Evolutionary conservation across 139 green algal genomes (phyloP).

Genomic region (Tetraselmis striata): DNA sequence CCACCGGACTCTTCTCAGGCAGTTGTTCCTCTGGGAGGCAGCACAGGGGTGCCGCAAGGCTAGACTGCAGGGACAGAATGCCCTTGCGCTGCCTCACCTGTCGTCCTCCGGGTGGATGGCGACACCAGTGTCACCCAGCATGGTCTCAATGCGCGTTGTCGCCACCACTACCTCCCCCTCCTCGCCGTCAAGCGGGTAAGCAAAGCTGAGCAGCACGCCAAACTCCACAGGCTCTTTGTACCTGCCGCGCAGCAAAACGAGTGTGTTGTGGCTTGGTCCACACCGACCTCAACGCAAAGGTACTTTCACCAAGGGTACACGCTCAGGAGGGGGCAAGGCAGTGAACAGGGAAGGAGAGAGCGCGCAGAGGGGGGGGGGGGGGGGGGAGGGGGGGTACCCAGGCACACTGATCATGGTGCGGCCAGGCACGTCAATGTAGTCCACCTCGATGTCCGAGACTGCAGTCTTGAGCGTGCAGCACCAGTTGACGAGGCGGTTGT

Average conservation of each 20-base stretch:
- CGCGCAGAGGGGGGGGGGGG: too few species aligned
- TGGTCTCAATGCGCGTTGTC: slow-evolving; percentile 90
- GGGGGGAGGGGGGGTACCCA: not conserved
- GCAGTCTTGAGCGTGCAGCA: slow-evolving; percentile 84
- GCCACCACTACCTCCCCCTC: slow-evolving; percentile 76
- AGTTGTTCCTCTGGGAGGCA: too few species aligned
- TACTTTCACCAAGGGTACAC: too few species aligned
- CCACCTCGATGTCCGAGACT: slow-evolving; percentile 97
- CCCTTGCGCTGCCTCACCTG: too few species aligned
- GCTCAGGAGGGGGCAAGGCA: too few species aligned
- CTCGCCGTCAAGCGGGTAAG: slow-evolving; percentile 77
- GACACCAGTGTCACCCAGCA: slow-evolving; percentile 93
- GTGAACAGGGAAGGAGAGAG: too few species aligned
- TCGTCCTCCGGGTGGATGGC: slow-evolving; percentile 90
- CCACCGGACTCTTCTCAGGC: not conserved
- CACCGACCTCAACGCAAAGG: too few species aligned
- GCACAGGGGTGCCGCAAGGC: too few species aligned
- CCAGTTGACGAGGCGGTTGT: slow-evolving; percentile 99
- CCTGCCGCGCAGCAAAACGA: slow-evolving; percentile 11
- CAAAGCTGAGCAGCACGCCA: slow-evolving; percentile 90
- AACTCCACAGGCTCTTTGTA: slow-evolving; percentile 88
- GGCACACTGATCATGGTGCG: slow-evolving; percentile 59
- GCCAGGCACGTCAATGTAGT: slow-evolving; percentile 85
- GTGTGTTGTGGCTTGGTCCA: too few species aligned
- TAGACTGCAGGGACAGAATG: too few species aligned